Conservation (phyloP, 768 basidiomycete species). For the Phaeolepiota aurea region DNA sequence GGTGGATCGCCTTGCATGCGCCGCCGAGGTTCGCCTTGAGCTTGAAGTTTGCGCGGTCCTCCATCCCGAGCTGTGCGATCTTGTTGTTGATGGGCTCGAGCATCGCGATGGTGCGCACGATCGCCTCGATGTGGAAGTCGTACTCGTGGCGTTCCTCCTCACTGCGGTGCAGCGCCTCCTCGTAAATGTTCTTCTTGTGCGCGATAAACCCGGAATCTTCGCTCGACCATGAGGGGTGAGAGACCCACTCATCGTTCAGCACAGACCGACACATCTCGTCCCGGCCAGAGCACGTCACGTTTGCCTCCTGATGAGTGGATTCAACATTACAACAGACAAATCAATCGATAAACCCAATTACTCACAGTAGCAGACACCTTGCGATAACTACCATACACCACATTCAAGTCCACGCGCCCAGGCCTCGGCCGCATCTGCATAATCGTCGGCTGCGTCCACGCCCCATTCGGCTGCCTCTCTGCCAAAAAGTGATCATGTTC, state of each 20-base stretch:
- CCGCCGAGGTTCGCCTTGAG: constrained; percentile 86
- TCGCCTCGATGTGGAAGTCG: constrained; percentile 96
- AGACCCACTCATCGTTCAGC: constrained; percentile 97
- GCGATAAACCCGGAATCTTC: constrained; percentile 90
- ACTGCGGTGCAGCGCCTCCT: constrained; percentile 91
- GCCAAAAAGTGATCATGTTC: constrained; percentile 45
- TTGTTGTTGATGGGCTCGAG: constrained; percentile 90
- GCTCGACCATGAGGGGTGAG: constrained; percentile 91
- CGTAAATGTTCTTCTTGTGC: constrained; percentile 92
- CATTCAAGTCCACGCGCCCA: constrained; percentile 57
- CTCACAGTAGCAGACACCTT: constrained; percentile 72
- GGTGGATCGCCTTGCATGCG: constrained; percentile 82
- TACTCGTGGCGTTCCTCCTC: constrained; percentile 99
- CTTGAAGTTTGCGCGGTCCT: constrained; percentile 77
- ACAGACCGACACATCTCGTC: constrained; percentile 97
- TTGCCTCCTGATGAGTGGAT: constrained; percentile 54
- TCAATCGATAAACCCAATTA: constrained; percentile 10
- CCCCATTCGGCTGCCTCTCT: constrained; percentile 37
- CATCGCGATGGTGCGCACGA: constrained; percentile 80
- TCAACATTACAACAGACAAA: constrained; percentile 1
- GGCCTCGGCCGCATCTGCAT: constrained; percentile 33
- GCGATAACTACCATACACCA: constrained; percentile 85
- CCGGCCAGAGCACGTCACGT: constrained; percentile 86
- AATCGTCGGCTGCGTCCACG: constrained; percentile 43
- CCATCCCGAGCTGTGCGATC: constrained; percentile 66